A percentile compares a stretch with the other conserved stretches of the same genome.
These are phyloP conservation scores for Yamadazyma sp. DNA, from an alignment of 805 yeast species.

Conservation along the genomic window DNA sequence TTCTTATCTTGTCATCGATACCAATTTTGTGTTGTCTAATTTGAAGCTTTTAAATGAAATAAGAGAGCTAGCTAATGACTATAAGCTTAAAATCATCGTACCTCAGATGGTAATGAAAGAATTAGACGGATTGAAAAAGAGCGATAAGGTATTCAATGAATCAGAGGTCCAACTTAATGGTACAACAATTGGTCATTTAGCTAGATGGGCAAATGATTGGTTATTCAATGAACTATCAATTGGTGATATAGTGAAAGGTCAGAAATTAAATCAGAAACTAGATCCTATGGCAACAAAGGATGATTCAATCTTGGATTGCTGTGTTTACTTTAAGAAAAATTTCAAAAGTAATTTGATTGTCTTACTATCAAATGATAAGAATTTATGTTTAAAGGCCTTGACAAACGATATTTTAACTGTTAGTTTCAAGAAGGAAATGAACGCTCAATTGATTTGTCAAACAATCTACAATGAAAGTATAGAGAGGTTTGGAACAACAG, in stretches of 20 bases:
- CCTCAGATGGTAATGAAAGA: conserved; percentile 74
- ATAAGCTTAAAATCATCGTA: conserved; percentile 53
- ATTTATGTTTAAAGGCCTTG: conserved; percentile 75
- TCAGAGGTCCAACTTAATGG: conserved; percentile 14
- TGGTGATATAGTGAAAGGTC: conserved; percentile 52
- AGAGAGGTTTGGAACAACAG: conserved; percentile 18
- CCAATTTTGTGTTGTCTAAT: conserved; percentile 78
- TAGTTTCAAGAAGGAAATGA: conserved; percentile 45
- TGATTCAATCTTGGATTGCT: conserved; percentile 84
- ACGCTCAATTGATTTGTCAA: conserved; percentile 40
- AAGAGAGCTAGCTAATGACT: conserved; percentile 33
- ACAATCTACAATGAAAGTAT: conserved; percentile 36
- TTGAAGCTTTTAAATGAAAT: conserved; percentile 56
- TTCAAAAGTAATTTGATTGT: conserved; percentile 43
- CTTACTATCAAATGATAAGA: conserved; percentile 77
- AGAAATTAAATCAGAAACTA: conserved; percentile 52
- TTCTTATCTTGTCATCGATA: conserved; percentile 66
- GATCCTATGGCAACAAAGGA: conserved; percentile 54
- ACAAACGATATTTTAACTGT: conserved; percentile 65
- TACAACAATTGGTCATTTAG: conserved; percentile 50
- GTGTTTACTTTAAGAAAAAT: conserved; percentile 54
- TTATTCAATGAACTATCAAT: conserved; percentile 58
- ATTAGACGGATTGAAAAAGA: conserved; percentile 75
- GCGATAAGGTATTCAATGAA: conserved; percentile 18
- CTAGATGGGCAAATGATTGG: conserved; percentile 80